Evolutionary conservation across 768 basidiomycete species (phyloP).

Genomic region (Dacryopinax primogenitus): DNA sequence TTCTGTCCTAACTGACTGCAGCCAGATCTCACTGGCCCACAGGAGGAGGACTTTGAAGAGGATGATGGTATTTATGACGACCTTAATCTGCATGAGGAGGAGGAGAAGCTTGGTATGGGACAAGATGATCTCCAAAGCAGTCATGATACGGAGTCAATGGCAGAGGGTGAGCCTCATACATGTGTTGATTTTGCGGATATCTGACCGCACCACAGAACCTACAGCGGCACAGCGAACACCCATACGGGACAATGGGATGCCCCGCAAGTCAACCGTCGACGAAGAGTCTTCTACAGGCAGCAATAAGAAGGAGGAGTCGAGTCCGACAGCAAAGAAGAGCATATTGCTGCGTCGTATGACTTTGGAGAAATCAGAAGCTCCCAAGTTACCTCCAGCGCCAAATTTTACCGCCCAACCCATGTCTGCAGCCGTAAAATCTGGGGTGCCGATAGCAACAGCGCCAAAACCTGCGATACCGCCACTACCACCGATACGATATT

Average conservation of each 20-base stretch:
- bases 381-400: constrained; percentile 48
- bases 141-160: constrained; percentile 53
- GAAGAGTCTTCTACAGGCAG: constrained; percentile 63
- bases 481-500: constrained; percentile 75
- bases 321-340: constrained; percentile 70
- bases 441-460: constrained; percentile 40
- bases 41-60: constrained; percentile 97
- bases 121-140: constrained; percentile 56
- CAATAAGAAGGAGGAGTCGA: constrained; percentile 31
- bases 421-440: constrained; percentile 61
- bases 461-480: constrained; percentile 36
- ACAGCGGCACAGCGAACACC: constrained; percentile 46
- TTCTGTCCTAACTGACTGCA: constrained; percentile 17
- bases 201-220: constrained; percentile 31
- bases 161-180: constrained; percentile 25
- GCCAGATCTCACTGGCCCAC: constrained; percentile 12
- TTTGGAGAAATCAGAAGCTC: constrained; percentile 8
- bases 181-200: neutral
- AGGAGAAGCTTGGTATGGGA: constrained; percentile 73
- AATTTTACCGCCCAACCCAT: constrained; percentile 73
- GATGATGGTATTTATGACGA: constrained; percentile 97
- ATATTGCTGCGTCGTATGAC: constrained; percentile 62
- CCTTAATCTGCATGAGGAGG: constrained; percentile 91
- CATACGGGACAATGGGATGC: constrained; percentile 40
- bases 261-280: constrained; percentile 34